phyloP scores from a whole-genome alignment of 2,329 filamentous ascomycete genomes.

The Malbranchea zuffiana region DNA sequence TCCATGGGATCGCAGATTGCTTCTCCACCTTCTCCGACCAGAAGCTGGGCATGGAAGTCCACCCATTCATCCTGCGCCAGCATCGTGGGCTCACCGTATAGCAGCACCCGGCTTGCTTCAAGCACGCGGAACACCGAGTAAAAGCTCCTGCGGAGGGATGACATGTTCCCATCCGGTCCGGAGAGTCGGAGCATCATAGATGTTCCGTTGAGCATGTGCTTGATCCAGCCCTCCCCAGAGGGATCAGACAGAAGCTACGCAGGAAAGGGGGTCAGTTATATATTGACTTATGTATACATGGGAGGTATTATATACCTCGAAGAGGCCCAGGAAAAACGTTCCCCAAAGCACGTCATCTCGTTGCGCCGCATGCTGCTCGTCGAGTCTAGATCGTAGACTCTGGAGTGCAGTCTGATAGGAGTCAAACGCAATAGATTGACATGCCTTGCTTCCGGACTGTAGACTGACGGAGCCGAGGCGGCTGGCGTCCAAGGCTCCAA shows the following conservation, averaged over 20 bases:
- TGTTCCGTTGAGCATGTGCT: conserved; percentile 1
- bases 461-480: too few species aligned
- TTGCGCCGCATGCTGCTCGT: neutral
- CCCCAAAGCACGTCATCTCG: neutral
- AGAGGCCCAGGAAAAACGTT: neutral
- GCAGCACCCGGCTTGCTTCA: neutral
- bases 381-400: neutral
- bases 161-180: neutral
- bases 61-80: neutral
- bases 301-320: too few species aligned
- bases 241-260: neutral
- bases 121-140: neutral
- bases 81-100: neutral
- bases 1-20: neutral
- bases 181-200: neutral
- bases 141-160: neutral
- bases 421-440: neutral
- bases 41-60: too few species aligned
- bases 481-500: too few species aligned
- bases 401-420: neutral
- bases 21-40: too few species aligned
- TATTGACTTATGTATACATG: too few species aligned
- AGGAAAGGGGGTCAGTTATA: too few species aligned
- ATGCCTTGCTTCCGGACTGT: too few species aligned
- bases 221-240: neutral